These are phyloP conservation scores for Volvariella surrecta DNA, from an alignment of 1,284 basidiomycete species.

Conservation along the genomic window DNA sequence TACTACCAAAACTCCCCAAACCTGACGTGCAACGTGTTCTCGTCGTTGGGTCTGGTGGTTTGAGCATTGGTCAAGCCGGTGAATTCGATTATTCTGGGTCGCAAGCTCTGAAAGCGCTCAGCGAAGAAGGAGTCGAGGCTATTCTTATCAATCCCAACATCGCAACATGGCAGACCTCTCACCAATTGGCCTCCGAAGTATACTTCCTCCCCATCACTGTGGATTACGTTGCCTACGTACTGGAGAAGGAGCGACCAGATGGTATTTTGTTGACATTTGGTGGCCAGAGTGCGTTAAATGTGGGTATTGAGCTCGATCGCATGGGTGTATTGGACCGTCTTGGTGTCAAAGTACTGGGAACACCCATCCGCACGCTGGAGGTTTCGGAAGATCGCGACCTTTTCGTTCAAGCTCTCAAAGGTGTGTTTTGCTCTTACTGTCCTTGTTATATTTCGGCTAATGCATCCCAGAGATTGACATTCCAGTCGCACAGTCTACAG, in stretches of 20 bases:
- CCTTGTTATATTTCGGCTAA: conserved; percentile 3
- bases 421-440: conserved; percentile 32
- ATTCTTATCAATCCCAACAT: conserved; percentile 98
- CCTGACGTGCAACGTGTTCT: conserved; percentile 94
- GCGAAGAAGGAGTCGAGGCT: conserved; percentile 92
- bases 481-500: conserved; percentile 94
- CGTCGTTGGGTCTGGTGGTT: conserved; percentile 93
- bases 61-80: conserved; percentile 97
- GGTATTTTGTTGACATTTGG: conserved; percentile 98
- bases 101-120: conserved; percentile 96
- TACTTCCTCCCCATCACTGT: conserved; percentile 97
- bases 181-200: conserved; percentile 92
- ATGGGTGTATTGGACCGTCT: conserved; percentile 97
- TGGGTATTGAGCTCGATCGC: conserved; percentile 94
- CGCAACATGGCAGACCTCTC: conserved; percentile 95
- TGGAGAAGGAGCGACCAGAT: conserved; percentile 98
- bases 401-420: conserved; percentile 95
- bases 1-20: conserved; percentile 78
- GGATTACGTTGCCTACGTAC: conserved; percentile 97
- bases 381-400: conserved; percentile 97
- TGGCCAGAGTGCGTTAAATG: conserved; percentile 96
- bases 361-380: conserved; percentile 90
- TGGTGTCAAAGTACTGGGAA: conserved; percentile 92
- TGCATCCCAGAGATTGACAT: conserved; percentile 83
- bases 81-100: conserved; percentile 99